These are phyloP conservation scores for Butyriboletus pseudospeciosus DNA, from an alignment of 1,284 basidiomycete species.

Conservation along the genomic window DNA sequence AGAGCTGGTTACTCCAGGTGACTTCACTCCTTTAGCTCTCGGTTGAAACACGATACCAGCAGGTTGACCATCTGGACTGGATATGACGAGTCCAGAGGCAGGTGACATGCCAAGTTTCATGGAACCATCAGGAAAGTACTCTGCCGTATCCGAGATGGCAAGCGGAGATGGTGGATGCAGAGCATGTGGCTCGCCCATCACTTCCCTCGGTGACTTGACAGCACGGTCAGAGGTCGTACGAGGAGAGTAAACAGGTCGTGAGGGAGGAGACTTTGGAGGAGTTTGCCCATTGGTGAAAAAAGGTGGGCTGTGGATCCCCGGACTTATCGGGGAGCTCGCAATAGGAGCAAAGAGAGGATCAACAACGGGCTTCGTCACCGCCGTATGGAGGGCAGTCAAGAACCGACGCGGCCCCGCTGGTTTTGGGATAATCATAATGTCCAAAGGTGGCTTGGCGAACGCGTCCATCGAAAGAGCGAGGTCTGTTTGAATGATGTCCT, in stretches of 20 bases:
- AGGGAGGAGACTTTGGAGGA: conserved; percentile 40
- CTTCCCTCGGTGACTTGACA: conserved; percentile 49
- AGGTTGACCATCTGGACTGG: conserved; percentile 88
- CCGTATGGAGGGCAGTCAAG: conserved; percentile 84
- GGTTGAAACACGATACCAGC: conserved; percentile 96
- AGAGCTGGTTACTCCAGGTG: conserved; percentile 9
- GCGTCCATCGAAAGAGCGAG: conserved; percentile 43
- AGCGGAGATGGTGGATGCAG: conserved; percentile 66
- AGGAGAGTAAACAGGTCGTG: conserved; percentile 43
- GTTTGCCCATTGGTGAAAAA: conserved; percentile 40
- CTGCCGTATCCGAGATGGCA: conserved; percentile 70
- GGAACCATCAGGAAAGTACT: conserved; percentile 81
- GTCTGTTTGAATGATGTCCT: conserved; percentile 76
- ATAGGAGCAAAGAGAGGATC: conserved; percentile 91
- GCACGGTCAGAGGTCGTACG: conserved; percentile 61
- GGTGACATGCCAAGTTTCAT: conserved; percentile 71
- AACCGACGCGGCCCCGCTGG: conserved; percentile 90
- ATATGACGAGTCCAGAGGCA: conserved; percentile 85
- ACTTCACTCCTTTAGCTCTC: conserved; percentile 39
- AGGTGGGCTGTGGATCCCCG: conserved; percentile 43
- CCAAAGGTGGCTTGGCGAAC: conserved; percentile 50
- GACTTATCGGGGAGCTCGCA: conserved; percentile 83
- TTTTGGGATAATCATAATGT: conserved; percentile 93
- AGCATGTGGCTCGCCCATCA: conserved; percentile 35
- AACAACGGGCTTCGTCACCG: conserved; percentile 75